Base-by-base conservation (phyloP, 2,329 filamentous ascomycete genomes). In the Penicillium digitatum region DNA sequence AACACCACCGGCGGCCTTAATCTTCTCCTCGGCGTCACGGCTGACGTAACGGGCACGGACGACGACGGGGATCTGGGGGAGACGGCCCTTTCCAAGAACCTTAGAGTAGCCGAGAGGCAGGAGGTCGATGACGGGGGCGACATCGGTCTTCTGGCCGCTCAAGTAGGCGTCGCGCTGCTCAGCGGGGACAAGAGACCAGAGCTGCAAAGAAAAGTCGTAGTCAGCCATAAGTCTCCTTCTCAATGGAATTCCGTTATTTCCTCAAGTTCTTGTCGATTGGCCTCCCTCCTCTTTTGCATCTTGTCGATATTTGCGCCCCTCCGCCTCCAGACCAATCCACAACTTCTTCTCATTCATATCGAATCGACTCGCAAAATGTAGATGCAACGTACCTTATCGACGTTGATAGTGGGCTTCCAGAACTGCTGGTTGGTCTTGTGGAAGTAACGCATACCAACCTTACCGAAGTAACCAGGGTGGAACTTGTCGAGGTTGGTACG, bases 401-500 rank as follows among this genome's bases (percentile, higher is more conserved):
- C 83, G 85, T 99, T 99, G 87, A 99, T 88, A 71, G 90, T 85
- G 67, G 94, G 94, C 84, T 96, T 96, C 94, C 93, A 99, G 85
- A 93, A 91, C 76, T 95, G 88, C 84, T 93, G 93, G 74, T 87
- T 84, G 75, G 90, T 87, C 81, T 94, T 92, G 86, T 97, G 93
- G 89, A 96, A 96, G 82, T 93, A 87, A 75, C 89, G 84, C 89
- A 93, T 93, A 82, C 89, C 88, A 70, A 93, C 89, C 83, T 96
- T 96, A 81, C 90, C 90, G 81, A 96, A 97, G 89, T 97, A 97
- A 90, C 94, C 94, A 63, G 93, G 91, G 77, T 95, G 90, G 87
- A 93, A 91, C 81, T 93, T 92, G 79, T 90, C 87, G 73, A 91
- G 82, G 82, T 95, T 95, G 75, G 90, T 95, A 69, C 90, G 81